These are phyloP conservation scores for Ustilago tritici DNA, from an alignment of 1,284 basidiomycete genomes.

Conservation along the genomic window DNA sequence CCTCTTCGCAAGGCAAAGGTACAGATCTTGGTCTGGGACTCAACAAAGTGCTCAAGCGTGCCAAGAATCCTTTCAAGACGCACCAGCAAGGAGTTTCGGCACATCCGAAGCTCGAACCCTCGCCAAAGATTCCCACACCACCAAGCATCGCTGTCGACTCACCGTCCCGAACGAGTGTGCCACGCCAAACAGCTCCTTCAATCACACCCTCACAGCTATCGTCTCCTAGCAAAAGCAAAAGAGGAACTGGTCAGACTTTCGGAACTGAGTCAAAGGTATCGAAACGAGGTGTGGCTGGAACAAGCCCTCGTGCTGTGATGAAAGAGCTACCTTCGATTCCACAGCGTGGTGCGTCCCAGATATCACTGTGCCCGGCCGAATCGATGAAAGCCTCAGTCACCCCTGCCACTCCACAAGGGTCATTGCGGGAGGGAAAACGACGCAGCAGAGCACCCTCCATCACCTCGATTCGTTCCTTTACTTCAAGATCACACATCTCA, in stretches of 20 bases:
- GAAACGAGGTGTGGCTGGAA: slow-evolving; percentile 9
- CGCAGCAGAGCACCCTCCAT: slow-evolving; percentile 56
- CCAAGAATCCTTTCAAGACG: slow-evolving; percentile 28
- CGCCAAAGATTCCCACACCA: neutral
- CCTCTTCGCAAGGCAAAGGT: slow-evolving; percentile 1
- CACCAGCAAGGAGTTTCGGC: neutral
- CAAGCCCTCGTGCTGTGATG: slow-evolving; percentile 10
- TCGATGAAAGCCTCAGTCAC: neutral
- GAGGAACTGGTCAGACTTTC: neutral
- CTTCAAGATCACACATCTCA: slow-evolving; percentile 49
- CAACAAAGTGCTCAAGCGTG: slow-evolving; percentile 33
- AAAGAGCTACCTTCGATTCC: slow-evolving; percentile 39
- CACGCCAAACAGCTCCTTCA: neutral
- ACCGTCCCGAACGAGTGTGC: neutral
- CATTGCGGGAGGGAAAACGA: slow-evolving; percentile 33
- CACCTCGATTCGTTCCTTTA: slow-evolving; percentile 54
- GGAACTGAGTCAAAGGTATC: slow-evolving; percentile 14
- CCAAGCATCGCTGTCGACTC: slow-evolving; percentile 6
- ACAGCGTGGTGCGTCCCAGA: slow-evolving; percentile 35
- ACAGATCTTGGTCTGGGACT: slow-evolving; percentile 26
- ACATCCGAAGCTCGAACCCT: neutral
- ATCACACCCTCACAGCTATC: slow-evolving; percentile 1
- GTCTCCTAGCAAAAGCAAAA: slow-evolving; percentile 26
- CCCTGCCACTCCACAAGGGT: slow-evolving; percentile 32
- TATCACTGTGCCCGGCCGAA: slow-evolving; percentile 13